Evolutionary conservation across 306 rosid genomes (phyloP).

Genomic region (Quercus parvula): DNA sequence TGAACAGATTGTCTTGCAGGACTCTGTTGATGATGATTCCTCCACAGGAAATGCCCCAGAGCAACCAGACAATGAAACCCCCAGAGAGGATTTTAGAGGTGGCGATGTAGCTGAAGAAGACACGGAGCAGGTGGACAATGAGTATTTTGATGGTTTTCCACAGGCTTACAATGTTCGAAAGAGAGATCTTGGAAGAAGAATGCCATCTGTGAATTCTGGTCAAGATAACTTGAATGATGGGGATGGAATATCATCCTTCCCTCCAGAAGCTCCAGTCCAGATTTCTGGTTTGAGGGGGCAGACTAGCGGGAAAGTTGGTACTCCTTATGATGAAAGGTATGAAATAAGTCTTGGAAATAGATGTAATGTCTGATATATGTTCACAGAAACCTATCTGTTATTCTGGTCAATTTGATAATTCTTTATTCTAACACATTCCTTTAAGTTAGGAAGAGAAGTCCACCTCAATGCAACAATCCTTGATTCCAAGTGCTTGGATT

Average conservation of each 20-base stretch:
- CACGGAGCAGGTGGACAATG: slow-evolving; percentile 37
- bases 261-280: slow-evolving; percentile 43
- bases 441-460: slow-evolving; percentile 7
- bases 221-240: slow-evolving; percentile 37
- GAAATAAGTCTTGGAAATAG: slow-evolving; percentile 3
- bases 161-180: slow-evolving; percentile 39
- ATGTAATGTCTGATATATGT: neutral
- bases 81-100: slow-evolving; percentile 50
- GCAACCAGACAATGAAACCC: slow-evolving; percentile 49
- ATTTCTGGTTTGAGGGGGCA: slow-evolving; percentile 42
- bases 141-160: slow-evolving; percentile 44
- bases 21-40: slow-evolving; percentile 70
- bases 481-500: neutral
- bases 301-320: slow-evolving; percentile 31
- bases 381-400: neutral
- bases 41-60: slow-evolving; percentile 59
- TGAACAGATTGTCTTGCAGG: slow-evolving; percentile 92
- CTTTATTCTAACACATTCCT: slow-evolving; percentile 4
- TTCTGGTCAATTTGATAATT: slow-evolving; percentile 9
- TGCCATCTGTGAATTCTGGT: slow-evolving; percentile 38
- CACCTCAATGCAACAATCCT: neutral
- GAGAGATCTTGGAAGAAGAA: slow-evolving; percentile 62
- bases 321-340: slow-evolving; percentile 71
- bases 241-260: slow-evolving; percentile 37
- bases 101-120: slow-evolving; percentile 50